Conservation (phyloP, 768 basidiomycete genomes). For the Kwoniella sp. region DNA sequence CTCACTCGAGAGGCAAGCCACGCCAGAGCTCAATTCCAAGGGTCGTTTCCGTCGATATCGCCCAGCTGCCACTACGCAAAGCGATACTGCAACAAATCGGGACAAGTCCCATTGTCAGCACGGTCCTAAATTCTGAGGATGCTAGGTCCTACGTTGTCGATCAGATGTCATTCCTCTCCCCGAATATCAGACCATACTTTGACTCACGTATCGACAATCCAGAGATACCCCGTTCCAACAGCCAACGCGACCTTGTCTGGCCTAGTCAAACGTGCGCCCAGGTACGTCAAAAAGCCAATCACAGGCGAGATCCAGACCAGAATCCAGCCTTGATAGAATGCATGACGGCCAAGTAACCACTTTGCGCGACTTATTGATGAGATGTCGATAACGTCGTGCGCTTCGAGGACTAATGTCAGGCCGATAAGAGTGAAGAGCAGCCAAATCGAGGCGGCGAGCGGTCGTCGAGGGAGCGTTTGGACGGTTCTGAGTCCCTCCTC, state of each 20-base stretch:
- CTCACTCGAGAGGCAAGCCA: slow-evolving; percentile 53
- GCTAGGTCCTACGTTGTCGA: too few species aligned
- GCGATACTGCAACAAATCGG: slow-evolving; percentile 50
- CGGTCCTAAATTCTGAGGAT: too few species aligned
- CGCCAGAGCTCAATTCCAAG: slow-evolving; percentile 39
- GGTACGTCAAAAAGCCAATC: slow-evolving; percentile 42
- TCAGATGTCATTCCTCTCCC: too few species aligned
- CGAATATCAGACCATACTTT: not conserved
- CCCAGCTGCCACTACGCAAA: slow-evolving; percentile 46
- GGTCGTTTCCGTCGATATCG: slow-evolving; percentile 38
- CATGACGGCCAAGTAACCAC: slow-evolving; percentile 28
- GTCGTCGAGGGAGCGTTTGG: slow-evolving; percentile 44
- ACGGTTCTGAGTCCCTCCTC: slow-evolving; percentile 13
- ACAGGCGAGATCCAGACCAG: slow-evolving; percentile 53
- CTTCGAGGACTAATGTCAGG: slow-evolving; percentile 29
- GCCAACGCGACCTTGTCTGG: slow-evolving; percentile 18
- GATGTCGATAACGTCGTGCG: slow-evolving; percentile 22
- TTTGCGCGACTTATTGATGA: not conserved
- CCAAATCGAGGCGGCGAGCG: slow-evolving; percentile 33
- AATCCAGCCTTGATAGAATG: slow-evolving; percentile 53
- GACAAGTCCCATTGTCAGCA: too few species aligned
- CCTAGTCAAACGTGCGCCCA: slow-evolving; percentile 39
- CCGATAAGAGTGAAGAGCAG: slow-evolving; percentile 21
- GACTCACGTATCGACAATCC: slow-evolving; percentile 53
- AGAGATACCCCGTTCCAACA: slow-evolving; percentile 38